Evolutionary conservation across 768 basidiomycete genomes (phyloP), one percentile per base, ranked within the genome.

Genomic region (Filobasidium wieringae): DNA sequence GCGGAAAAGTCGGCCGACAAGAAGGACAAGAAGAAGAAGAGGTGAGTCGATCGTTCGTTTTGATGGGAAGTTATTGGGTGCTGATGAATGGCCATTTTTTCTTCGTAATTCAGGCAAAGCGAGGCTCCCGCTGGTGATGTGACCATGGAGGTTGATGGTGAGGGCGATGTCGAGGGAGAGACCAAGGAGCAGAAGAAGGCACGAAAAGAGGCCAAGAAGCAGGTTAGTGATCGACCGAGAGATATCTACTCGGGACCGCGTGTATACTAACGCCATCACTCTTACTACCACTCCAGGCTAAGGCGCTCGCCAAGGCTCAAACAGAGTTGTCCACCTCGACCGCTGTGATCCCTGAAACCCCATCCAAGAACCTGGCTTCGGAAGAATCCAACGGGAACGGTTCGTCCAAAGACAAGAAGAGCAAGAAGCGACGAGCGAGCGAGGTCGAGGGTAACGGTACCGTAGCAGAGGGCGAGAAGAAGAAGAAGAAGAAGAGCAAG

Each of bases 161-260:
- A 72, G 34, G 64, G 58, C 11, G 64, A 64, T 60, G 65, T 68
- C 67, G 74, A 72, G 67, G 81, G 78, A 51, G 87, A 90, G 77
- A 86, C 86, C 29, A 85, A 75, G 59, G 75, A 87, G 73, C 86
- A 84, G 60, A 59, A 68, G 53, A 64, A 64, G 61, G 86, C 90
- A 72, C 80, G 82, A 59, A 90, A 88, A 75, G 86, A 72, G 60
- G 87, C 84, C 15, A 84, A 84, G 69, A 88, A 88, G 72, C 81
- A 81, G 36, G 78, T 72, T 37, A 70, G 71, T 67, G 49, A n/a
- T n/a, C n/a, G n/a, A n/a, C 15, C 50, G 33, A 7, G 17, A 17
- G 8, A 26, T 36, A 4, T 36, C n/a, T 30, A n/a, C 1, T 57
- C 8, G 22, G 7, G 26, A 45, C 30, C 15, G 31, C 27, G n/a